Evolutionary conservation across 257 asterid species (phyloP), one percentile per base, ranked within the genome.

Genomic region (Henckelia pumila): DNA sequence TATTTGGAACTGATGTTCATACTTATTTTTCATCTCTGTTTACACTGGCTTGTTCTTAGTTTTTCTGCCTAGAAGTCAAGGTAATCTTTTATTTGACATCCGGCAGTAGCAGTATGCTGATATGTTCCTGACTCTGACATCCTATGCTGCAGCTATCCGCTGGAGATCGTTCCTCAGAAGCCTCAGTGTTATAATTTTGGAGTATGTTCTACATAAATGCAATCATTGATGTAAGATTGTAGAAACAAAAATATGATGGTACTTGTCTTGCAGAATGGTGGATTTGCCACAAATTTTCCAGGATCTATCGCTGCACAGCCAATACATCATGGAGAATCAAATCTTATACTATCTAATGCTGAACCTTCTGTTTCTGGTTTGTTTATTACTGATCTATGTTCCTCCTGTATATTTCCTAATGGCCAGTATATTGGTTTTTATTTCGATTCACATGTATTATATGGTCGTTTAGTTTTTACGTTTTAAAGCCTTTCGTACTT

Each of bases 131-230:
- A 59, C 40, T 59, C 9, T 60, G 56, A 13, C 52, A 64, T 64
- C 19, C 22, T 25, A 32, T 79, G 47, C 58, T 76, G 79, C 81
- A 84, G 89, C 73, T 62, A 23, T 24, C 57, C 66, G 7, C 67
- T 26, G 68, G 75, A 49, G 68, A 66, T 59, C 24, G 64, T 17
- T 20, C 29, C 13, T 61, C 66, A 57, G 63, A 82, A 44, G 69
- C 70, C 19, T 44, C 76, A 37, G 33, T 37, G 17, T 52, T 40
- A 47, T 61, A 22, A 52, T 37, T 22, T 58, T 26, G 68, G 59
- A 64, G 86, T 81, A 73, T 1, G 83, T 65, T 44, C 47, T 44
- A 44, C 19, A 47, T 61, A 62, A 33, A 52, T 16, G 59, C 50
- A 8, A 44, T 61, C 29, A 29, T 25, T 47, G 32, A 53, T 14